phyloP scores from a whole-genome alignment of 2,329 filamentous ascomycete species.

The Penicillium occitanis region DNA sequence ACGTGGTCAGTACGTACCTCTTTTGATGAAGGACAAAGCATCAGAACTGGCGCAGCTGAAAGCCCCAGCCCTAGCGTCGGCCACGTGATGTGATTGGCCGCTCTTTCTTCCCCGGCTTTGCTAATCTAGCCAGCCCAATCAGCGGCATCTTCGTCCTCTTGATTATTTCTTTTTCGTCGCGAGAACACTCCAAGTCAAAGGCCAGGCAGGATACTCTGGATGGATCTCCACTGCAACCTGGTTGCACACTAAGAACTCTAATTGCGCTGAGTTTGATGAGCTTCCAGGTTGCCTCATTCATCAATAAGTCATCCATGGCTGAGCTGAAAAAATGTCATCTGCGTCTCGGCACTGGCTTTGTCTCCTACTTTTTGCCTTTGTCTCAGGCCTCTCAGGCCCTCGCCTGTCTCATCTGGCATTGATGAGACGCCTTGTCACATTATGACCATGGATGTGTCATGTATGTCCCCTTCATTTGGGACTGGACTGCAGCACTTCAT shows the following conservation, averaged over 20 bases:
- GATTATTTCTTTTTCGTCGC: not conserved
- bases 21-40: not conserved
- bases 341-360: constrained; percentile 1
- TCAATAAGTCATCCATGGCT: not conserved
- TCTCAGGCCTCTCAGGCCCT: not conserved
- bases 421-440: not conserved
- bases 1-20: not conserved
- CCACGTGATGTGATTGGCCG: not conserved
- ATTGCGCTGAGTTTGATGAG: constrained; percentile 1
- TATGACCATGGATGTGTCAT: not conserved
- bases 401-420: not conserved
- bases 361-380: not conserved
- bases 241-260: constrained; percentile 11
- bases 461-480: not conserved
- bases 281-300: not conserved
- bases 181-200: not conserved
- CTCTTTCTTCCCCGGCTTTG: constrained; percentile 1
- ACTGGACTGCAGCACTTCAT: not conserved
- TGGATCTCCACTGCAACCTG: not conserved
- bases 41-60: constrained; percentile 9
- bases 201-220: not conserved
- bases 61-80: constrained; percentile 4
- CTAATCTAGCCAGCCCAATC: not conserved
- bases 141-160: not conserved
- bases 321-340: constrained; percentile 13